Conservation (phyloP, 106 monocot species). For the Xerophyta viscosa region DNA sequence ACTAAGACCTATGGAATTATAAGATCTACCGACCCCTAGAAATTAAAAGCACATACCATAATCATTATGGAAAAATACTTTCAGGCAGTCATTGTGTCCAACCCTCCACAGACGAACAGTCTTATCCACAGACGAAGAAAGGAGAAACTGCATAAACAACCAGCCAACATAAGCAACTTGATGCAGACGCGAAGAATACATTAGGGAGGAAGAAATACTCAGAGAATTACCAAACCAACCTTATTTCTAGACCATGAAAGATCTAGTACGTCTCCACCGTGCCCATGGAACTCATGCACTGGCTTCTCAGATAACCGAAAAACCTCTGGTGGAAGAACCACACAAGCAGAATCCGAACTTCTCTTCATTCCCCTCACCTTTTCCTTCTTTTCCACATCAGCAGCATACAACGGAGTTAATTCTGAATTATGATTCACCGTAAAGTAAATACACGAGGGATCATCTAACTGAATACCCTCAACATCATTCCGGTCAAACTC, state of each 20-base stretch:
- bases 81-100: slow-evolving; percentile 50
- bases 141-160: slow-evolving; percentile 41
- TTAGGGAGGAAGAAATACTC: not conserved
- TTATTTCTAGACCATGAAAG: slow-evolving; percentile 82
- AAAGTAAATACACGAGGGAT: slow-evolving; percentile 58
- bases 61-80: slow-evolving; percentile 71
- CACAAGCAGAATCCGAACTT: slow-evolving; percentile 49
- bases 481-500: slow-evolving; percentile 19
- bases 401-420: slow-evolving; percentile 26
- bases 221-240: slow-evolving; percentile 18
- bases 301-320: slow-evolving; percentile 61
- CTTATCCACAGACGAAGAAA: slow-evolving; percentile 81
- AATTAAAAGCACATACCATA: slow-evolving; percentile 41
- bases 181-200: not conserved
- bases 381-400: slow-evolving; percentile 20
- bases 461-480: slow-evolving; percentile 36
- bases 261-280: slow-evolving; percentile 65
- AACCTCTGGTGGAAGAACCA: slow-evolving; percentile 50
- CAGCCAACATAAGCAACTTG: not conserved
- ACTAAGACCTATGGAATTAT: not conserved
- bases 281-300: slow-evolving; percentile 70
- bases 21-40: not conserved
- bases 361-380: slow-evolving; percentile 18
- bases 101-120: slow-evolving; percentile 80
- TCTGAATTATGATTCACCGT: slow-evolving; percentile 30